phyloP scores from a whole-genome alignment of 2,329 filamentous ascomycete genomes.

The Ceratocystis harringtonii region DNA sequence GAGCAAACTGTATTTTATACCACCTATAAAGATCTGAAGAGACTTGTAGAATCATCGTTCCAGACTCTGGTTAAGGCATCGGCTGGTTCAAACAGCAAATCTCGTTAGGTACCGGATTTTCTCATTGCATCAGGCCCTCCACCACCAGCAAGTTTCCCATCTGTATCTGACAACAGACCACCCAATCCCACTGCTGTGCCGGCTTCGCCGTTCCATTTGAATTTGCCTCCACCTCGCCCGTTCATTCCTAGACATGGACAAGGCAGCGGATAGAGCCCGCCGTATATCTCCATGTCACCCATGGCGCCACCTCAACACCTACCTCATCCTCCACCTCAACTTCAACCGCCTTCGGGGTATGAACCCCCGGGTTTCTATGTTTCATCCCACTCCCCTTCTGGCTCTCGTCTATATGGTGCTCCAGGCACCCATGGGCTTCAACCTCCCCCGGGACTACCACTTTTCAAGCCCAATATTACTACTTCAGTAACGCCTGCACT shows the following conservation, averaged over 20 bases:
- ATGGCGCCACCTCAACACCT: not conserved
- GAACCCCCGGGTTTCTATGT: not conserved
- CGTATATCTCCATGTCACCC: not conserved
- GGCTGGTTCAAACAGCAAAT: constrained; percentile 23
- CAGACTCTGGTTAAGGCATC: constrained; percentile 38
- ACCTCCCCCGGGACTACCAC: not conserved
- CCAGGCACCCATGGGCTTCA: not conserved
- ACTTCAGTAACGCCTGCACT: not conserved
- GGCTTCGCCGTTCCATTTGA: not conserved
- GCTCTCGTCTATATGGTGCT: not conserved
- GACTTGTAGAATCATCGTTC: constrained; percentile 43
- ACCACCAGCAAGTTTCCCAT: not conserved
- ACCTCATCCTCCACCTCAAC: not conserved
- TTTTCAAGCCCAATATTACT: not conserved
- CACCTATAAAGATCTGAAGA: constrained; percentile 76
- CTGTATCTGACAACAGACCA: not conserved
- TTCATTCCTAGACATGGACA: constrained; percentile 1
- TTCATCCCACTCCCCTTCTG: not conserved
- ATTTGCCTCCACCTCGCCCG: not conserved
- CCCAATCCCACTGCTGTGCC: not conserved
- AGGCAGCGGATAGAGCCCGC: constrained; percentile 6
- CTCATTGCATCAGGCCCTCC: not conserved
- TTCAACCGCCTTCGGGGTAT: not conserved
- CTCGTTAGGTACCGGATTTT: constrained; percentile 14
- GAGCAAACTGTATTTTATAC: constrained; percentile 80